Base-by-base conservation (phyloP, 2,329 filamentous ascomycete genomes). In the Penicillium sp. region DNA sequence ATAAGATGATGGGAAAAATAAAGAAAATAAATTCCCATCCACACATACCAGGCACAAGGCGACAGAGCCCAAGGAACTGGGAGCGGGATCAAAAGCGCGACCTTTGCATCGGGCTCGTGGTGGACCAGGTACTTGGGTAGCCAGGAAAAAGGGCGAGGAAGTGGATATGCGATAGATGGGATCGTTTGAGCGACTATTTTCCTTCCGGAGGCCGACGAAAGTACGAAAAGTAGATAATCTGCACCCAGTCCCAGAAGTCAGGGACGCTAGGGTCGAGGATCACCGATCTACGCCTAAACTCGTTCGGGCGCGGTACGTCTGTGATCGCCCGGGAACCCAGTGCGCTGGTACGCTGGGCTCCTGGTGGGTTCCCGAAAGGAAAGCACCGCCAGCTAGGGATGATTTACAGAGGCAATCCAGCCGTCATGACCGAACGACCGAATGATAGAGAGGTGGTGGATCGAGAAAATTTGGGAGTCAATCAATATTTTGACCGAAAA, bases 271-370 rank as follows among this genome's bases (percentile, higher is more conserved):
- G 33, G 52, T 37, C 56, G 58, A 46, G 48, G 65, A 67, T 68
- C 63, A 58, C 14, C 42, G 67, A 70, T 70, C 68, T 63, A 65
- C 68, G 59, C 62, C 64, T 65, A 67, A 68, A 69, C 66, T 68
- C 56, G 57, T 64, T 64, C 57, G 59, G 65, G 57, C 26, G 37
- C 61, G 58, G 63, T 60, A 60, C 58, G 40, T 64, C 58, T 63
- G 63, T 59, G 59, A 66, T 69, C 67, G 65, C 56, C 65, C 64
- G 64, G 68, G 58, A 63, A 66, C 66, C 68, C 68, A 61, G 59
- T 8, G 57, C 42, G 45, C 14, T 64, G 66, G 68, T 33, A 33
- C 10, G 30, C 30, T 33, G 30, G 30, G 30, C 65, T 65, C 43
- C 68, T 58, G 53, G 60, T 65, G 65, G 63, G 55, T 63, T 56